These are phyloP conservation scores for Powellomyces hirtus DNA, from an alignment of 192 early-diverging fungal genomes.

Conservation along the genomic window DNA sequence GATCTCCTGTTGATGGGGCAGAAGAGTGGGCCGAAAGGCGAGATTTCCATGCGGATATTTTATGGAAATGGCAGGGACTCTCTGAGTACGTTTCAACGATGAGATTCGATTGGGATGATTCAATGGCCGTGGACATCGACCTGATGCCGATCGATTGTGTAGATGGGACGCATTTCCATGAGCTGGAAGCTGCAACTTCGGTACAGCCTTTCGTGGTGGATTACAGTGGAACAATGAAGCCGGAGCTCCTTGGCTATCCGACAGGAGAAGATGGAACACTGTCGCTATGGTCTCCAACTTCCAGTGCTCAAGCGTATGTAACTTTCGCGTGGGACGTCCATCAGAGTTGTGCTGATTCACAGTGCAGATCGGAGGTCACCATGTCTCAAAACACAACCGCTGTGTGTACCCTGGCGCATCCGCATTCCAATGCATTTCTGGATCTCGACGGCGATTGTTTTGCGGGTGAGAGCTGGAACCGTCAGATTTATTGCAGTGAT, in stretches of 20 bases:
- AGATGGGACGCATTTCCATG: conserved; percentile 7
- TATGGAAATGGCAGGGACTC: conserved; percentile 64
- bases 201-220: conserved; percentile 65
- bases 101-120: not conserved
- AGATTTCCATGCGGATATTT: conserved; percentile 65
- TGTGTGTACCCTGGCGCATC: conserved; percentile 66
- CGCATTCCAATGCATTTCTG: conserved; percentile 91
- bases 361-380: not conserved
- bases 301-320: not conserved
- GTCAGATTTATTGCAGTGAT: too few relatives aligned
- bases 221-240: conserved; percentile 59
- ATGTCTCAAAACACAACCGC: conserved; percentile 1
- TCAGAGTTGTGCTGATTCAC: not conserved
- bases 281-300: conserved; percentile 24
- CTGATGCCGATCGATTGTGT: not conserved
- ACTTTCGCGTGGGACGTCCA: not conserved
- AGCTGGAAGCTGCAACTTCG: conserved; percentile 1
- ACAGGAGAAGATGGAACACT: not conserved
- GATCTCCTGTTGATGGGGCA: conserved; percentile 81
- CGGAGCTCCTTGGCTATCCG: conserved; percentile 54
- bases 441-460: conserved; percentile 92
- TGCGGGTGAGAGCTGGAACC: conserved; percentile 50
- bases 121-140: not conserved
- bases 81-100: conserved; percentile 45
- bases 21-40: conserved; percentile 18